Percentiles rank a stretch among this genome's conserved stretches.
Conservation (phyloP, 2,329 filamentous ascomycete genomes). For the Colletotrichum trifolii region DNA sequence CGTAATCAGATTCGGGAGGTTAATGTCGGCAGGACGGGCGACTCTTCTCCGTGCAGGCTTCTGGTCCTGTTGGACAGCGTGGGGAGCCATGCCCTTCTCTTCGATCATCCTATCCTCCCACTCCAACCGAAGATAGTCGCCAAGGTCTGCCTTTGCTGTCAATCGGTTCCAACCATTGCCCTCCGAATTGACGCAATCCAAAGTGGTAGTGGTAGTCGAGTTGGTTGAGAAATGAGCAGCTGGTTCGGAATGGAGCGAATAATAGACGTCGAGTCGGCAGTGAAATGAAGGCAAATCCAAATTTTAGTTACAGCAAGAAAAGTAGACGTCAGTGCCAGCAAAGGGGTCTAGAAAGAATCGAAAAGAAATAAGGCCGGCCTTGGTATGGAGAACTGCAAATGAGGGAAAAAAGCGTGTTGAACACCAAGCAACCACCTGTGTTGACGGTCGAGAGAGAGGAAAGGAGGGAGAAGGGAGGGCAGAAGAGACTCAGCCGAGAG, state of each 20-base stretch:
- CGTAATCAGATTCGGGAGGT: constrained; percentile 9
- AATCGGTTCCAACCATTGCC: constrained; percentile 34
- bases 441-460: constrained; percentile 20
- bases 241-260: background rate
- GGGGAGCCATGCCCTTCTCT: constrained; percentile 28
- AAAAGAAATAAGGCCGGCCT: constrained; percentile 37
- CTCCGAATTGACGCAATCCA: constrained; percentile 6
- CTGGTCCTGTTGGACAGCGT: constrained; percentile 20
- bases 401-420: constrained; percentile 24
- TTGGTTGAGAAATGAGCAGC: background rate
- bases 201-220: background rate
- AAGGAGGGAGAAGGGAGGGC: constrained; percentile 28
- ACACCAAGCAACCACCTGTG: constrained; percentile 23
- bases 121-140: constrained; percentile 29
- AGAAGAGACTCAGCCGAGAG: constrained; percentile 23
- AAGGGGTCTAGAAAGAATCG: constrained; percentile 32
- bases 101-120: constrained; percentile 35
- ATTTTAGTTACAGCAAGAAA: constrained; percentile 7
- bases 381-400: constrained; percentile 29
- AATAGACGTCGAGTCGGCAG: constrained; percentile 4
- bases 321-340: constrained; percentile 34
- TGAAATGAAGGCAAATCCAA: constrained; percentile 1
- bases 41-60: constrained; percentile 20
- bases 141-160: constrained; percentile 24
- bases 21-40: constrained; percentile 23